phyloP scores from a whole-genome alignment of 176 grass and related monocot genomes.

The Ensete glaucum region DNA sequence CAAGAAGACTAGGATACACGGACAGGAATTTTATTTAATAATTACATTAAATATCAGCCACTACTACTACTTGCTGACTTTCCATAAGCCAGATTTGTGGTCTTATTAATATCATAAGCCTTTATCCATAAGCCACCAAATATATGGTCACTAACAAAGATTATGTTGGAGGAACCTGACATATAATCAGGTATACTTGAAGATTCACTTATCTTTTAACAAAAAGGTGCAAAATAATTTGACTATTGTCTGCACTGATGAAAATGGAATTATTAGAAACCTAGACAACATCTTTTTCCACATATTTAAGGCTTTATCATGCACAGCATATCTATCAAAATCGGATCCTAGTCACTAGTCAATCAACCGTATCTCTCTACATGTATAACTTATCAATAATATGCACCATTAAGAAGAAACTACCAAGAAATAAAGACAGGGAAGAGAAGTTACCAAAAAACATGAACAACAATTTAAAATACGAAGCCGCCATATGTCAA shows the following conservation, averaged over 20 bases:
- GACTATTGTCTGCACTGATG: too few relatives aligned
- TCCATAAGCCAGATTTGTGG: neutral
- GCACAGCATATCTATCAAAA: too few relatives aligned
- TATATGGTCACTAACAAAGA: neutral
- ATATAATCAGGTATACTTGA: neutral
- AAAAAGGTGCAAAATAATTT: too few relatives aligned
- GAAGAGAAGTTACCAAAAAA: neutral
- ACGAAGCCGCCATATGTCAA: too few relatives aligned
- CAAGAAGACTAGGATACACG: neutral
- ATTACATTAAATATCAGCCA: neutral
- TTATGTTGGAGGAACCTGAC: neutral
- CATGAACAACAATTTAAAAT: too few relatives aligned
- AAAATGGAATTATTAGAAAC: too few relatives aligned
- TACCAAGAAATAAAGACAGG: conserved; percentile 6
- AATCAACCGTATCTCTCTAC: too few relatives aligned
- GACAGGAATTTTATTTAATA: neutral
- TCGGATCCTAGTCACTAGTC: too few relatives aligned
- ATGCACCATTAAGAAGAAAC: neutral
- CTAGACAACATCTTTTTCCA: too few relatives aligned
- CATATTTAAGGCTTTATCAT: too few relatives aligned
- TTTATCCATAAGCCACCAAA: neutral
- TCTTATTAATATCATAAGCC: neutral
- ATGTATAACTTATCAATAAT: too few relatives aligned
- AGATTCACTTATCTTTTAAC: too few relatives aligned
- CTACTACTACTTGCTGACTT: neutral